These are phyloP conservation scores for Salvia splendens DNA, from an alignment of 257 asterid species.

Conservation along the genomic window DNA sequence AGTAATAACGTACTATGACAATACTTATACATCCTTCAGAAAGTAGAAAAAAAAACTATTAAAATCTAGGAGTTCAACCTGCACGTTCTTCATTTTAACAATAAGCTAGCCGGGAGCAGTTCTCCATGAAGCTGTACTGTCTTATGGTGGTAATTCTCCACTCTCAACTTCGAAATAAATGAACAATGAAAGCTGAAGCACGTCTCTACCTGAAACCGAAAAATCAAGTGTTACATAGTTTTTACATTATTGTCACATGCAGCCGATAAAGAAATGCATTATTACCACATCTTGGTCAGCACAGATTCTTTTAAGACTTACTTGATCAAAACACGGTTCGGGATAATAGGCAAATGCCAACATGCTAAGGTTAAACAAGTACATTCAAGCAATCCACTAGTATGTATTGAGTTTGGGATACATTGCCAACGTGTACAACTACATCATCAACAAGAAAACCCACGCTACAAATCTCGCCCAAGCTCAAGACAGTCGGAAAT, in stretches of 20 bases:
- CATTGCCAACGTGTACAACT: not conserved
- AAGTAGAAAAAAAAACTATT: conserved; percentile 1
- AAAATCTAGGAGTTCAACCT: conserved; percentile 36
- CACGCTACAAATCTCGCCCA: not conserved
- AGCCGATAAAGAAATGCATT: not conserved
- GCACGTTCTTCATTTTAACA: conserved; percentile 54
- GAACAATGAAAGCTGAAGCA: too few relatives aligned
- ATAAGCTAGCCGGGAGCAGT: conserved; percentile 34
- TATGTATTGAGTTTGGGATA: not conserved
- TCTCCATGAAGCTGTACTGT: conserved; percentile 44
- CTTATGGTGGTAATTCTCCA: conserved; percentile 18
- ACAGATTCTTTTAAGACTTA: not conserved
- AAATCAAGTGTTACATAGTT: conserved; percentile 20
- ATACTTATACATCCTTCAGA: not conserved
- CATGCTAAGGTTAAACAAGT: not conserved
- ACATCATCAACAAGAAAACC: not conserved
- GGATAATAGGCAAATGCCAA: not conserved
- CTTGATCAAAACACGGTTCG: not conserved
- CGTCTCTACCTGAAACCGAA: conserved; percentile 36
- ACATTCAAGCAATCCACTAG: not conserved
- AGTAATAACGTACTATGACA: not conserved
- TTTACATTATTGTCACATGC: conserved; percentile 3
- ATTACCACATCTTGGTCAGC: not conserved
- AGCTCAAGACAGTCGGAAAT: conserved; percentile 22
- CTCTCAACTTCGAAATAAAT: not conserved